A percentile compares a stretch with the other conserved stretches of the same genome.
These are phyloP conservation scores for Pseudopyrenochaeta lycopersici DNA, from an alignment of 2,329 filamentous ascomycete species.

Conservation along the genomic window DNA sequence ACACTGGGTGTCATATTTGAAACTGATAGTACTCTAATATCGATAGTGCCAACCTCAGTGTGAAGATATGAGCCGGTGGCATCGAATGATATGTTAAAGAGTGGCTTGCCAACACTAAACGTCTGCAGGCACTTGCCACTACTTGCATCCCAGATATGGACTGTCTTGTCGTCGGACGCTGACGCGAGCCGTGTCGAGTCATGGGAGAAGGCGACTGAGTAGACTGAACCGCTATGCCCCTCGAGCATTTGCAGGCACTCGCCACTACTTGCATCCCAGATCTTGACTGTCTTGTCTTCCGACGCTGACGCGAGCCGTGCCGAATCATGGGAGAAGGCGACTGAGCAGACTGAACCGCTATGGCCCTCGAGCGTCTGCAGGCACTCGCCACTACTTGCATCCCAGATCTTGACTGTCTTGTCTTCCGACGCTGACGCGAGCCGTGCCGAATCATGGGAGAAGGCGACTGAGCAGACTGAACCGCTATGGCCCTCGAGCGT, in stretches of 20 bases:
- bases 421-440: no score
- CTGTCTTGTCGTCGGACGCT: neutral
- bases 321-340: slow-evolving; percentile 19
- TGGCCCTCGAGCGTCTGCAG: slow-evolving; percentile 19
- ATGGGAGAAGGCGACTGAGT: slow-evolving; percentile 18
- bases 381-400: no score
- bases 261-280: slow-evolving; percentile 13
- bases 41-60: no score
- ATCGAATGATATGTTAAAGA: no score
- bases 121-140: neutral
- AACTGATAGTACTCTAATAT: no score
- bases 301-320: slow-evolving; percentile 16
- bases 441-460: no score
- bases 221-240: neutral
- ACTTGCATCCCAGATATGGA: neutral
- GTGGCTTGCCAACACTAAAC: no score
- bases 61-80: no score
- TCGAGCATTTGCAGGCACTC: slow-evolving; percentile 21
- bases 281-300: slow-evolving; percentile 10
- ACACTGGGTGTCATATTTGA: no score
- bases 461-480: no score
- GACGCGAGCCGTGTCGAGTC: slow-evolving; percentile 2
- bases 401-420: no score
- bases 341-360: neutral
- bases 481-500: no score